phyloP scores from a whole-genome alignment of 2,329 filamentous ascomycete species.

The Neophaeococcomyces mojaviensis region DNA sequence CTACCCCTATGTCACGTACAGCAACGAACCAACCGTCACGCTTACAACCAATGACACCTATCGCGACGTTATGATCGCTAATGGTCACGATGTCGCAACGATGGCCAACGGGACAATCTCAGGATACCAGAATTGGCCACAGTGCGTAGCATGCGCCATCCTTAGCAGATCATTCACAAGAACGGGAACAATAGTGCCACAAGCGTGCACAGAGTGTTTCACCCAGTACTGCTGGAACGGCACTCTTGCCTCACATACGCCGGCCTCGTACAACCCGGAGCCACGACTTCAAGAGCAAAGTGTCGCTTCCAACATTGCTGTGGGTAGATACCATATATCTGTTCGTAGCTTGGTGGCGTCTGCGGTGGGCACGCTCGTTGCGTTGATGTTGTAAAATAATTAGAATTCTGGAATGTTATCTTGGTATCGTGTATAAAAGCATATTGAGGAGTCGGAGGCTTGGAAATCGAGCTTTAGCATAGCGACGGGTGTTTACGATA shows the following conservation, averaged over 20 bases:
- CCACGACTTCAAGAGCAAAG: neutral
- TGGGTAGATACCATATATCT: neutral
- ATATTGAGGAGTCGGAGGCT: neutral
- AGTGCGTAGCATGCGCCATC: conserved; percentile 82
- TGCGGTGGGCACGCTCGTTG: neutral
- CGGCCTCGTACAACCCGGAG: conserved; percentile 44
- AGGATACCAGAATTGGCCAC: conserved; percentile 62
- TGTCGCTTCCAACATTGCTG: neutral
- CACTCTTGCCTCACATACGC: conserved; percentile 53
- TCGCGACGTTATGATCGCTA: conserved; percentile 74
- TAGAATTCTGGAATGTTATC: neutral
- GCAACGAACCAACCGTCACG: conserved; percentile 57
- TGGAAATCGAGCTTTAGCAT: neutral
- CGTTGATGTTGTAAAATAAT: conserved; percentile 1
- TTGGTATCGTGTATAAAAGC: neutral
- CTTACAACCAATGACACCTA: conserved; percentile 31
- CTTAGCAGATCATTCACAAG: conserved; percentile 67
- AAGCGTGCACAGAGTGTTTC: conserved; percentile 71
- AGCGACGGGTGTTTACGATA: too few relatives aligned
- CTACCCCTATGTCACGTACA: conserved; percentile 65
- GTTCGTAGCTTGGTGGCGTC: neutral
- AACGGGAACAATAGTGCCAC: conserved; percentile 61
- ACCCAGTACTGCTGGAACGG: conserved; percentile 87
- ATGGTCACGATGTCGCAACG: conserved; percentile 78
- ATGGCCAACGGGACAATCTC: conserved; percentile 66